Percentiles rank a stretch among this genome's conserved stretches.
Evolutionary conservation across 2,329 filamentous ascomycete species (phyloP).

Genomic region (Neodidymelliopsis sp.): DNA sequence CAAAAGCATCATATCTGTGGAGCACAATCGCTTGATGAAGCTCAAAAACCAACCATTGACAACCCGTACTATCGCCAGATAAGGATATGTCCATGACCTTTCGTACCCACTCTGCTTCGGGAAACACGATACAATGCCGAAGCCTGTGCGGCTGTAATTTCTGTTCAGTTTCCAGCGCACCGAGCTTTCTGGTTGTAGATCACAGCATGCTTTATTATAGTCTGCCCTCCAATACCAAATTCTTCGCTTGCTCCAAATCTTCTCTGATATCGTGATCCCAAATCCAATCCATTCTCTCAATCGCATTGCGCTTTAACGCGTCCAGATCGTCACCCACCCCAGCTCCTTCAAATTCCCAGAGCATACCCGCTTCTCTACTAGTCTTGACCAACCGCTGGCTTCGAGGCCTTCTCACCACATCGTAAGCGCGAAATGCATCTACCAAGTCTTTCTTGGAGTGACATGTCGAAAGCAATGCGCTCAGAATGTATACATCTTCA

Average conservation of each 20-base stretch:
- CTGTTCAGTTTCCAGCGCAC: no score
- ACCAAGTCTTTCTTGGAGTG: constrained; percentile 25
- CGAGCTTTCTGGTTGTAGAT: no score
- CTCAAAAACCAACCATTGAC: no score
- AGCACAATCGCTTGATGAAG: no score
- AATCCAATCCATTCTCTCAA: constrained; percentile 48
- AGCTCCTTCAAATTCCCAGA: constrained; percentile 50
- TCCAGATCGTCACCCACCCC: constrained; percentile 44
- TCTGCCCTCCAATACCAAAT: constrained; percentile 1
- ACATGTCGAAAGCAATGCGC: constrained; percentile 45
- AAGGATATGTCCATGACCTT: no score
- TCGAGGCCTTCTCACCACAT: constrained; percentile 49
- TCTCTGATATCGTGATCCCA: constrained; percentile 50
- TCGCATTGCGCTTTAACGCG: constrained; percentile 40
- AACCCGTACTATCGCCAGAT: no score
- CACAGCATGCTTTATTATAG: no score
- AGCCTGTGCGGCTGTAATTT: no score
- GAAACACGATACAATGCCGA: no score
- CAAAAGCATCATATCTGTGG: no score
- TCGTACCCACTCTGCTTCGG: no score
- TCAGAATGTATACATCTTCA: constrained; percentile 61
- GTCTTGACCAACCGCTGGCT: constrained; percentile 51
- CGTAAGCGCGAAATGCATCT: constrained; percentile 50
- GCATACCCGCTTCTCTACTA: constrained; percentile 49
- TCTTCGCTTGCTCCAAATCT: constrained; percentile 39